Conservation (phyloP, 768 basidiomycete species). For the Auricularia sp. region DNA sequence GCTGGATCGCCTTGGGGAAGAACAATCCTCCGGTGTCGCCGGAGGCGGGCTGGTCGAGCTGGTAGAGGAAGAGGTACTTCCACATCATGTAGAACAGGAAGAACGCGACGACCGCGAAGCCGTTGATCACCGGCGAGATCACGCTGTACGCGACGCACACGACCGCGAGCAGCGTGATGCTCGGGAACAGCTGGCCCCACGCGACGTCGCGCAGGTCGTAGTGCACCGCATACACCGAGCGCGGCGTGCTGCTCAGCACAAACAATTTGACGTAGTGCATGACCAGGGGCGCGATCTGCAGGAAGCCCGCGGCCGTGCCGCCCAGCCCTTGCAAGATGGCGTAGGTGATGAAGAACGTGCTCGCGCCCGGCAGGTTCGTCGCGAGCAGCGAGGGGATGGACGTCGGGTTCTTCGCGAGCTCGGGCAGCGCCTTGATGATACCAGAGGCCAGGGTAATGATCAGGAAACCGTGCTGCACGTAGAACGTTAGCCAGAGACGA, state of each 20-base stretch:
- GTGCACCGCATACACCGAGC: constrained; percentile 76
- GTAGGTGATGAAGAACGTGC: constrained; percentile 89
- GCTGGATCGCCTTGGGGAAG: constrained; percentile 90
- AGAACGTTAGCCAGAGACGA: not conserved
- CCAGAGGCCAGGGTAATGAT: constrained; percentile 81
- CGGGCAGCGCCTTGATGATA: constrained; percentile 58
- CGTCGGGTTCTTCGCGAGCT: constrained; percentile 55
- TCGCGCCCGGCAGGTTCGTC: constrained; percentile 64
- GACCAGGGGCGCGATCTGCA: constrained; percentile 62
- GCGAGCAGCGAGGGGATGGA: constrained; percentile 67
- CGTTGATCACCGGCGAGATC: constrained; percentile 90
- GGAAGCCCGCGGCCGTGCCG: constrained; percentile 68
- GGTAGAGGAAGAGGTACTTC: constrained; percentile 73
- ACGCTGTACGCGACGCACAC: constrained; percentile 82
- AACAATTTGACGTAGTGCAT: constrained; percentile 88
- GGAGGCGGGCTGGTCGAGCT: constrained; percentile 54
- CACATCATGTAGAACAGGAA: constrained; percentile 58
- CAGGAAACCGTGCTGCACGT: constrained; percentile 80
- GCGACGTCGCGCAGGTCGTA: constrained; percentile 54
- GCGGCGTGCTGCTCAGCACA: constrained; percentile 80
- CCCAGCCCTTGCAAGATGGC: constrained; percentile 73
- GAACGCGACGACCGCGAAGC: constrained; percentile 74
- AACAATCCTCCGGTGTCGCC: constrained; percentile 87
- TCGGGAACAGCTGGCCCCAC: constrained; percentile 73
- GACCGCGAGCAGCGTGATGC: constrained; percentile 66